phyloP scores from a whole-genome alignment of 345 rosid species.

The Zanthoxylum bungeanum region DNA sequence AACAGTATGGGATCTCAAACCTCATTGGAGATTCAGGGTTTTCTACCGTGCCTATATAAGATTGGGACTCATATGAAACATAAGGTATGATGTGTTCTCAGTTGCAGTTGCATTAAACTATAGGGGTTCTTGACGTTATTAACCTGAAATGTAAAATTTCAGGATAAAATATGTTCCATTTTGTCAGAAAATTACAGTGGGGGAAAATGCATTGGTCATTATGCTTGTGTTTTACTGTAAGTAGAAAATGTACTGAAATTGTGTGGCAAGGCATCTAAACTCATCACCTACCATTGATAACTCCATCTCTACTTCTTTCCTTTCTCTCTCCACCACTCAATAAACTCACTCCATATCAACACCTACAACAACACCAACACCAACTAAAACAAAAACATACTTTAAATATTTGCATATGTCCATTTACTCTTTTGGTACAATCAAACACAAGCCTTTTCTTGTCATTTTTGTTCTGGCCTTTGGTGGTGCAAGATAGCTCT shows the following conservation, averaged over 20 bases:
- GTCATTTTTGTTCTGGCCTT: conserved; percentile 16
- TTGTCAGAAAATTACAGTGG: background rate
- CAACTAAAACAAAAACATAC: background rate
- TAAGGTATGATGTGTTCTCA: accelerated
- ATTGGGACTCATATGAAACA: background rate
- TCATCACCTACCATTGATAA: conserved; percentile 80
- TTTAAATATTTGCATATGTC: conserved; percentile 18
- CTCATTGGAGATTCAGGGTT: no score
- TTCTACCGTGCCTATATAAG: no score
- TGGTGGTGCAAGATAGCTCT: conserved; percentile 51
- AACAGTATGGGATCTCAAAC: no score
- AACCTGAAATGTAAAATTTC: background rate
- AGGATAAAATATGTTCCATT: background rate
- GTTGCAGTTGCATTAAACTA: background rate
- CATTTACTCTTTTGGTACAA: conserved; percentile 13
- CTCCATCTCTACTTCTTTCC: conserved; percentile 58
- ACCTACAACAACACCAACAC: background rate
- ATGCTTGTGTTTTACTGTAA: no score
- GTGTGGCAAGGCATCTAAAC: conserved; percentile 31
- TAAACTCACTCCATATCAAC: no score
- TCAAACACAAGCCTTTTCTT: conserved; percentile 18
- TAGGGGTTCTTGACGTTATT: background rate
- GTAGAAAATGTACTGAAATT: conserved; percentile 3
- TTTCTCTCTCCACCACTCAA: conserved; percentile 14
- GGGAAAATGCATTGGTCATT: no score